Conservation (phyloP, 2,329 filamentous ascomycete species). For the Cladophialophora carrionii region DNA sequence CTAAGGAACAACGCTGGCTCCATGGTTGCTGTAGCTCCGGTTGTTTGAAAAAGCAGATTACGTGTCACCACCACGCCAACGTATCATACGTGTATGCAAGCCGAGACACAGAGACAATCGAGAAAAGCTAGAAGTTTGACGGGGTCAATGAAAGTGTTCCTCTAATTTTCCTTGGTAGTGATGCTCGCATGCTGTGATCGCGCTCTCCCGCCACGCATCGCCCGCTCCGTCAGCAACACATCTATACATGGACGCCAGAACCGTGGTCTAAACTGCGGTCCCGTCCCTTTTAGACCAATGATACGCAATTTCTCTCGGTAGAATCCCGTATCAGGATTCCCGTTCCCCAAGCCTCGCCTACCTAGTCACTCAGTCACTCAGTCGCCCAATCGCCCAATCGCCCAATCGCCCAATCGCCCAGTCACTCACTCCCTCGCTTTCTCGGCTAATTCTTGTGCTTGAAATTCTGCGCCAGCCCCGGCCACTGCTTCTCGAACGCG, state of each 20-base stretch:
- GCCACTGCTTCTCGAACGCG: slow-evolving; percentile 37
- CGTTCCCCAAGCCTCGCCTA: too few relatives aligned
- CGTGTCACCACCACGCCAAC: not conserved
- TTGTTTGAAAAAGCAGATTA: not conserved
- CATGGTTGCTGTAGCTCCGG: not conserved
- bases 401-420: too few relatives aligned
- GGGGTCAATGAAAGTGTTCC: not conserved
- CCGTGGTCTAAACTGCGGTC: not conserved
- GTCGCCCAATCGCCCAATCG: too few relatives aligned
- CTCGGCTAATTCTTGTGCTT: slow-evolving; percentile 24
- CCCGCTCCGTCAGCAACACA: not conserved
- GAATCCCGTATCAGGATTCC: too few relatives aligned
- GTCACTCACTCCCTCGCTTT: not conserved
- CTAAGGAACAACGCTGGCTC: not conserved
- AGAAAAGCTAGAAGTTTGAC: not conserved
- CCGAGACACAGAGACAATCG: not conserved
- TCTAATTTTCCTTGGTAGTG: not conserved
- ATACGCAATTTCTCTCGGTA: not conserved
- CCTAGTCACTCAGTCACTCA: too few relatives aligned
- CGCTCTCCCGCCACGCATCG: too few relatives aligned
- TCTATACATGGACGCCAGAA: not conserved
- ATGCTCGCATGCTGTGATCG: not conserved
- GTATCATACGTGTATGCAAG: not conserved
- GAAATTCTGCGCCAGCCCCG: slow-evolving; percentile 27
- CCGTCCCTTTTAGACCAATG: not conserved